These are phyloP conservation scores for Lithohypha guttulata DNA, from an alignment of 2,329 filamentous ascomycete genomes.

Conservation along the genomic window DNA sequence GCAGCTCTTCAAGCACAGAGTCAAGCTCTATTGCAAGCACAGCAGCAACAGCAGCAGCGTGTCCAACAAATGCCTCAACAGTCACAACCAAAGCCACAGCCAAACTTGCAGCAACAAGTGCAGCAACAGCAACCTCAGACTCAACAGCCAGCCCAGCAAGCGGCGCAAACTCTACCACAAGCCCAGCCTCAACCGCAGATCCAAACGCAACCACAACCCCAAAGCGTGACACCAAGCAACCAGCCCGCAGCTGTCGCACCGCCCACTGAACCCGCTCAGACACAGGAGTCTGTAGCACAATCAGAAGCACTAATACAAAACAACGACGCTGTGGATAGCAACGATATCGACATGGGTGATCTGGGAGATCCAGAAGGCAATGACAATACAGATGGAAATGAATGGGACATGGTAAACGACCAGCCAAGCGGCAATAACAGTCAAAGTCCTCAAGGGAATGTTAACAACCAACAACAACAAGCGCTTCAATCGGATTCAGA, in stretches of 20 bases:
- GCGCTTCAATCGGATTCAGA: too few relatives aligned
- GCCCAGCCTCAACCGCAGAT: neutral
- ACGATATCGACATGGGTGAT: slow-evolving; percentile 48
- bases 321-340: slow-evolving; percentile 23
- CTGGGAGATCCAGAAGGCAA: slow-evolving; percentile 29
- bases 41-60: slow-evolving; percentile 33
- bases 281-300: slow-evolving; percentile 4
- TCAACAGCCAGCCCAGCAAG: neutral
- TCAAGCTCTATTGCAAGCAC: slow-evolving; percentile 37
- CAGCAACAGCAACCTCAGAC: slow-evolving; percentile 26
- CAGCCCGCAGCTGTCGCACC: slow-evolving; percentile 3
- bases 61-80: slow-evolving; percentile 1
- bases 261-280: slow-evolving; percentile 3
- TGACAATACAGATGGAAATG: slow-evolving; percentile 33
- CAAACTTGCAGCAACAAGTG: slow-evolving; percentile 22
- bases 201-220: slow-evolving; percentile 3
- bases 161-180: slow-evolving; percentile 4
- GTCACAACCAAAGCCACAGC: slow-evolving; percentile 1
- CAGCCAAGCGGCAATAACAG: slow-evolving; percentile 27
- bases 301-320: slow-evolving; percentile 2
- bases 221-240: neutral
- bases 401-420: slow-evolving; percentile 67
- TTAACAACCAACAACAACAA: slow-evolving; percentile 30
- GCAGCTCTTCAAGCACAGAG: slow-evolving; percentile 1
- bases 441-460: slow-evolving; percentile 30